A percentile compares a stretch with the other conserved stretches of the same genome.
Evolutionary conservation across 257 asterid species (phyloP).

Genomic region (Solanum medicagineum): DNA sequence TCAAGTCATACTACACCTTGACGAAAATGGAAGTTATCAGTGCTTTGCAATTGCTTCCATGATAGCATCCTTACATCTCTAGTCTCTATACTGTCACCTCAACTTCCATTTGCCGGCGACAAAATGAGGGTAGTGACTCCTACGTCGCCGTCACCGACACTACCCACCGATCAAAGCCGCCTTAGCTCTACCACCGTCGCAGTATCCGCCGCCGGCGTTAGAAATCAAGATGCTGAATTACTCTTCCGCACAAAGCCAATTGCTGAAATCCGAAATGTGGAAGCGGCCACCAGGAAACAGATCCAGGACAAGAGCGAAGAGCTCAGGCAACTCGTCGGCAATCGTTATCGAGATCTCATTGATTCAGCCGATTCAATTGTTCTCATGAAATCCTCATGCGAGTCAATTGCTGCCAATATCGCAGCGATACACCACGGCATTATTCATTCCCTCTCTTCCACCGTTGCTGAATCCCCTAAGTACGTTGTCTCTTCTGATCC

Average conservation of each 20-base stretch:
- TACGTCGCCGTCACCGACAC: background rate
- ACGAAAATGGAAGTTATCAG: background rate
- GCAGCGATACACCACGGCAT: constrained; percentile 54
- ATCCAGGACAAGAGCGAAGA: constrained; percentile 94
- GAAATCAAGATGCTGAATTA: constrained; percentile 84
- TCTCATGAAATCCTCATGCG: constrained; percentile 79
- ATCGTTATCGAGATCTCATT: constrained; percentile 89
- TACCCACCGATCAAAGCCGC: background rate
- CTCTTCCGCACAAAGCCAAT: constrained; percentile 82
- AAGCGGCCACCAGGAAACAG: constrained; percentile 75
- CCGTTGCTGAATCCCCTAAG: constrained; percentile 41
- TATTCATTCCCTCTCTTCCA: constrained; percentile 51
- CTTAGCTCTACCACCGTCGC: constrained; percentile 9
- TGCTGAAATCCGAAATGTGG: constrained; percentile 80
- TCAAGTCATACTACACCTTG: background rate
- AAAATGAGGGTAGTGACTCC: constrained; percentile 18
- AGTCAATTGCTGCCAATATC: constrained; percentile 65
- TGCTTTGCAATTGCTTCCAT: background rate
- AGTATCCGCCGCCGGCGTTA: constrained; percentile 22
- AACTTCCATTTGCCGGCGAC: background rate
- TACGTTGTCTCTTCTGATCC: constrained; percentile 34
- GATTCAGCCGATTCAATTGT: constrained; percentile 97
- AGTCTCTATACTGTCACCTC: background rate
- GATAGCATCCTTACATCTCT: background rate
- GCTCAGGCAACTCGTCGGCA: constrained; percentile 89